phyloP scores from a whole-genome alignment of 768 basidiomycete species.

The Termitomyces sp. region DNA sequence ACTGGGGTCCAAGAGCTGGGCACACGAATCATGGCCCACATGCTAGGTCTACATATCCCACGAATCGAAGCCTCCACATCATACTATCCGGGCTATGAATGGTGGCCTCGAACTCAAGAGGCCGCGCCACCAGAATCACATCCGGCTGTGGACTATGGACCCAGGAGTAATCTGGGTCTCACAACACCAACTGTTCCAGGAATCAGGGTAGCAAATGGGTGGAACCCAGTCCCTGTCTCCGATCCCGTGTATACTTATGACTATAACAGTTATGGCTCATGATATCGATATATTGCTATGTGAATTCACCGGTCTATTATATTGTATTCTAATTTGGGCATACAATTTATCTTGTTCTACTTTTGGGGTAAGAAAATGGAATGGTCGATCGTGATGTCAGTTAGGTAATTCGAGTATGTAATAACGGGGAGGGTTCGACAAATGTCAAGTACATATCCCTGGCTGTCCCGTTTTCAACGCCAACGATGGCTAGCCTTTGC shows the following conservation, averaged over 20 bases:
- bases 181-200: conserved; percentile 1
- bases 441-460: conserved; percentile 18
- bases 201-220: conserved; percentile 4
- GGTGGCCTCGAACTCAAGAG: conserved; percentile 51
- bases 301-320: neutral
- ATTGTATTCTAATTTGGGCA: conserved; percentile 9
- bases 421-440: neutral
- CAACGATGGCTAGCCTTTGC: conserved; percentile 49
- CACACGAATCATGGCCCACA: conserved; percentile 65
- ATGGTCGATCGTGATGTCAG: conserved; percentile 17
- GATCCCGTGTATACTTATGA: conserved; percentile 13
- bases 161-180: neutral
- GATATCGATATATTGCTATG: conserved; percentile 9
- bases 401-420: conserved; percentile 17
- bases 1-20: conserved; percentile 59
- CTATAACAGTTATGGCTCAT: conserved; percentile 14
- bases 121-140: conserved; percentile 16
- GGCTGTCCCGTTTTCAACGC: conserved; percentile 18
- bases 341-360: conserved; percentile 9
- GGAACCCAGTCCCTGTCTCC: conserved; percentile 10
- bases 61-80: conserved; percentile 58
- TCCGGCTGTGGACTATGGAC: conserved; percentile 9
- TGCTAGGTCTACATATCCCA: conserved; percentile 63
- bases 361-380: neutral
- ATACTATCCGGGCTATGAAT: conserved; percentile 54